Base-by-base conservation (phyloP, 352 stramenopile genomes). In the Lagenidium giganteum region DNA sequence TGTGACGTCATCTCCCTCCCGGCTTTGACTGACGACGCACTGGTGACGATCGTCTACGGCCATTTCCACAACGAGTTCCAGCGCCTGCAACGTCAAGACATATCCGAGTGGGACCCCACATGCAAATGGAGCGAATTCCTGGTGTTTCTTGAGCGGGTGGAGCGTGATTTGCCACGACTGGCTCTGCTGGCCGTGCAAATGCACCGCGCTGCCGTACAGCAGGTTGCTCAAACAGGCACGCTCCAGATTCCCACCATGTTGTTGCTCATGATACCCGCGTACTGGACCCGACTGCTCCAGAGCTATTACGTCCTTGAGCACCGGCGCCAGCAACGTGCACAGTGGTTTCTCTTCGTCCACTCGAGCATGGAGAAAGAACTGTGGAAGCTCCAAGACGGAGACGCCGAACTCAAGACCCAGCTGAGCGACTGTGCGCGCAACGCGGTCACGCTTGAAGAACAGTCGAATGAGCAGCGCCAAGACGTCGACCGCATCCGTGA, bases 1-100 rank as follows among this genome's bases (percentile, higher is more conserved):
- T 78, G 64, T 36, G 57, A 41, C 29, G 11, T 74, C 2, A 58
- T 79, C 1, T 58, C 57, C 0, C 37, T 75, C 1, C 47, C 61
- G 9, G 14, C 35, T 1, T 28, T 85, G 2, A 23, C 61, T 6
- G 39, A 42, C 0, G 35, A 61, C 11, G 61, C 60, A 8, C 29
- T 85, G 0, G 42, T 65, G 8, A 62, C 57, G 0, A 25, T 68
- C 2, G 20, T 81, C 0, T 77, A 72, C 21, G 70, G 70, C 0
- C 61, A 64, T 38, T 83, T 81, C n/a, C 49, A 65, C n/a, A 27
- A 53, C 8, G 58, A 80, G 33, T 14, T 80, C 4, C 54, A 75
- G 9, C 48, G 58, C 4, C 16, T 46, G 3, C 38, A 57, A 30
- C 55, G 39, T 7, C 3, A 42, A 8, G 29, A 54, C 12, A 31